These are phyloP conservation scores for Peronospora farinosa DNA, from an alignment of 352 stramenopile genomes.

Conservation along the genomic window DNA sequence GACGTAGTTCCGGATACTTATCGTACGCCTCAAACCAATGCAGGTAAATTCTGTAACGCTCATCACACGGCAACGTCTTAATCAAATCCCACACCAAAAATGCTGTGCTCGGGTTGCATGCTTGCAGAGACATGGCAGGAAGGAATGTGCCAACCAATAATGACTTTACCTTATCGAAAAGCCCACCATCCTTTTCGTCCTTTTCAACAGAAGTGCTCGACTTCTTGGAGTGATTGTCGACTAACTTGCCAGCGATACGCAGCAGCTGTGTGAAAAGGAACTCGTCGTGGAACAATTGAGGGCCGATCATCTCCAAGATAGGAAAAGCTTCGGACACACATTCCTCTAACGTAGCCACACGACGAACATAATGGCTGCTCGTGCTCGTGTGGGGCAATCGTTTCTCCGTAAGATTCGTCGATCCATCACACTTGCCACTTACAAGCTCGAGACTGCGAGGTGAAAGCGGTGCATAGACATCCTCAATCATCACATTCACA, in stretches of 20 bases:
- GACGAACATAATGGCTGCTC: slow-evolving; percentile 29
- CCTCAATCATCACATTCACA: slow-evolving; percentile 55
- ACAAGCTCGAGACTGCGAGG: slow-evolving; percentile 45
- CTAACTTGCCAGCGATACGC: slow-evolving; percentile 47
- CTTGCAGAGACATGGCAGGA: slow-evolving; percentile 64
- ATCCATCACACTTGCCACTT: slow-evolving; percentile 4
- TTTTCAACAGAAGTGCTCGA: slow-evolving; percentile 8
- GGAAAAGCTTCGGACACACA: slow-evolving; percentile 47
- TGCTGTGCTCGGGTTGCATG: slow-evolving; percentile 65
- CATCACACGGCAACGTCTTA: slow-evolving; percentile 67
- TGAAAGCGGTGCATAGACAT: slow-evolving; percentile 54
- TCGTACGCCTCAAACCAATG: slow-evolving; percentile 66
- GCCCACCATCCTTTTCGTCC: slow-evolving; percentile 10
- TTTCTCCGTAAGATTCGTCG: slow-evolving; percentile 4
- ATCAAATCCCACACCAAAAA: slow-evolving; percentile 83
- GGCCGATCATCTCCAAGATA: slow-evolving; percentile 58
- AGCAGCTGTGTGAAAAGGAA: slow-evolving; percentile 72
- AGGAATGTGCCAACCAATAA: slow-evolving; percentile 62
- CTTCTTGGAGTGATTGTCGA: slow-evolving; percentile 40
- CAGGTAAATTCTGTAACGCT: slow-evolving; percentile 78
- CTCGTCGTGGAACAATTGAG: slow-evolving; percentile 60
- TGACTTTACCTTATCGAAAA: slow-evolving; percentile 37
- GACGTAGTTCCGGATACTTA: slow-evolving; percentile 47
- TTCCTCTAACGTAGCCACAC: slow-evolving; percentile 33
- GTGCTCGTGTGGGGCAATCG: slow-evolving; percentile 6